These are phyloP conservation scores for Trichopus zeylanicus DNA, from an alignment of 116 monocot species.

Conservation along the genomic window DNA sequence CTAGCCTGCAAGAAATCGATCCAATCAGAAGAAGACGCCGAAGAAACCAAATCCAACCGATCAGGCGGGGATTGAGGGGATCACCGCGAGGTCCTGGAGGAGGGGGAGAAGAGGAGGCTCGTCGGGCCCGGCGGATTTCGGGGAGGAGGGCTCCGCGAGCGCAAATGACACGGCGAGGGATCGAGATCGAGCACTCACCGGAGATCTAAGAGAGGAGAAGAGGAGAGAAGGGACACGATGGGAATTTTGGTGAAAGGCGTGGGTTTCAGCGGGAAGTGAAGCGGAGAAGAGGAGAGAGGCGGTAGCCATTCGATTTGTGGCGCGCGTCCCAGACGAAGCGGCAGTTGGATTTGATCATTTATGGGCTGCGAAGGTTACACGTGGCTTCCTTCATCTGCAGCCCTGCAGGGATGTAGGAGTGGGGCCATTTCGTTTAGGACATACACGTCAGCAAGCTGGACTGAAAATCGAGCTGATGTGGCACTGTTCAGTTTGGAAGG, in stretches of 20 bases:
- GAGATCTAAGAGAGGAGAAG: conserved; percentile 1
- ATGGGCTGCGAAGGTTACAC: too few species aligned
- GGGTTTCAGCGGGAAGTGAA: conserved; percentile 5
- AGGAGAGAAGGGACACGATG: conserved; percentile 18
- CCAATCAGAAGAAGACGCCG: background rate
- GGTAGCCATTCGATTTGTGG: conserved; percentile 8
- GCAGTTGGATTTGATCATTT: too few species aligned
- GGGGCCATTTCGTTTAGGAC: too few species aligned
- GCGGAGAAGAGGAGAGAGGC: conserved; percentile 35
- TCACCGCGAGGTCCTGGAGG: conserved; percentile 76
- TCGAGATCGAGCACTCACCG: background rate
- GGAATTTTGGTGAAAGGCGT: conserved; percentile 3
- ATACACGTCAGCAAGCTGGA: too few species aligned
- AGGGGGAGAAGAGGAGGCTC: conserved; percentile 34
- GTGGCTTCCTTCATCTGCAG: too few species aligned
- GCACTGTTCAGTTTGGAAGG: too few species aligned
- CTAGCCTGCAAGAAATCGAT: conserved; percentile 32
- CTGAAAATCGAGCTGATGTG: too few species aligned
- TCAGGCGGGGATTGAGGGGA: background rate
- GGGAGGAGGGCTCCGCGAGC: conserved; percentile 48
- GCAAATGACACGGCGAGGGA: conserved; percentile 27
- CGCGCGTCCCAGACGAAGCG: background rate
- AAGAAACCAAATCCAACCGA: background rate
- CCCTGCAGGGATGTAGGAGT: too few species aligned
- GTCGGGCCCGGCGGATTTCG: conserved; percentile 29